Base-by-base conservation (phyloP, 2,329 filamentous ascomycete species). In the Sporothrix dimorphospora region DNA sequence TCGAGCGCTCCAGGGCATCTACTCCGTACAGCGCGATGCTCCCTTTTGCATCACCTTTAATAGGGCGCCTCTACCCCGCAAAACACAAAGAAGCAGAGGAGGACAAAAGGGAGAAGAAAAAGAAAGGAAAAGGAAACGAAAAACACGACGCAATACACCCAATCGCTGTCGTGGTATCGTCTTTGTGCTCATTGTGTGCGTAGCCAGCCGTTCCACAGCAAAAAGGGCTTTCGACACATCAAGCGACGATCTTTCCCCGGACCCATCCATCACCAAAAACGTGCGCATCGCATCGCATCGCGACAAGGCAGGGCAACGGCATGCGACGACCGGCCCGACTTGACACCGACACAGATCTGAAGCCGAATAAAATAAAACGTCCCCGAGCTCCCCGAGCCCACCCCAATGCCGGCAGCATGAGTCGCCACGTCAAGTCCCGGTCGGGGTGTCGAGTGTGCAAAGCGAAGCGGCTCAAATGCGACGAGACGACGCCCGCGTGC, bases 391-490 rank as follows among this genome's bases (percentile, higher is more conserved):
- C n/a, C n/a, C n/a, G n/a, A n/a, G n/a, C n/a, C n/a, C n/a, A 34
- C 30, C 30, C 30, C 30, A 34, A 38, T 12, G 12, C 19, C 42
- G 1, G 24, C 21, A 70, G 7, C n/a, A 75, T 75, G 74, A 75
- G 73, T 51, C 74, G 74, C 24, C 72, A 74, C 47, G 19, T 73
- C 57, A 75, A 75, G 27, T 75, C 74, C 2, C 73, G 74, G 3
- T 71, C 74, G 4, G 74, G 74, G 8, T 75, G 74, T 40, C 69
- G 73, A 3, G 73, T 74, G 11, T 75, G 74, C 74, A 75, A 75
- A 30, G 53, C 72, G n/a, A 74, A 74, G 67, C 40, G 79, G 76
- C 69, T 79, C 21, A 80, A 80, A 77, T 80, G 79, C 71, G 79
- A 80, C 73, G 79, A 80, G 75, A 76, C 77, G 1, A 69, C 73